Base-by-base conservation (phyloP, 495 filamentous ascomycete species). In the Glonium stellatum region DNA sequence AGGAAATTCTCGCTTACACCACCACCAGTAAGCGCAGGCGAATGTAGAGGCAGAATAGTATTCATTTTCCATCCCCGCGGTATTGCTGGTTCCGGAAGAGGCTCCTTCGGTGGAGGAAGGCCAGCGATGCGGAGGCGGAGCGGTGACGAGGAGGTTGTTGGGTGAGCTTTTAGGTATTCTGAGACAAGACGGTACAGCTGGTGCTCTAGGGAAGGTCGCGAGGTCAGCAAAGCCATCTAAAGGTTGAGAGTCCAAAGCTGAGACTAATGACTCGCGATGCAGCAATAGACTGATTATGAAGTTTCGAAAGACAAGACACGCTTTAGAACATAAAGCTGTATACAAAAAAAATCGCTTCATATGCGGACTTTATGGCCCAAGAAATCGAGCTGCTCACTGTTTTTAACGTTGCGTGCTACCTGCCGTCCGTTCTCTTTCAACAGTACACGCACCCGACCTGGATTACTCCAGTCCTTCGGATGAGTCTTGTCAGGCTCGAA, bases 391-490 rank as follows among this genome's bases (percentile, higher is more conserved):
- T 34, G 77, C 82, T 27, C 75, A 87, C 84, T 97, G 69, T 93
- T 96, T 73, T 88, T 88, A 39, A 96, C 78, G 18, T 72, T 73
- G 18, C 73, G 61, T 64, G 77, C 81, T 53, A 77, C 59, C 42
- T 72, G 63, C 47, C 71, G 66, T 36, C 82, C 80, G 44, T 78
- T 74, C 55, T 82, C 76, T 71, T 88, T 89, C 15, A 97, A 73
- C 66, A 82, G 73, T 21, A 96, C 82, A 53, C 88, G 81, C 63
- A 98, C 90, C 27, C 93, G 79, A 0, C 93, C 93, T 12, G 93
- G 93, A 75, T 98, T 98, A 36, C 86, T 87, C 93, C 93, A 98
- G 75, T 98, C 93, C 74, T 92, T 91, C 0, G 93, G 93, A 76
- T 98, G 93, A 48, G 84, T 78, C 75, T 96, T 96, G 65, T 85